These are phyloP conservation scores for Coemansia umbellata DNA, from an alignment of 192 early-diverging fungal genomes.

Conservation along the genomic window DNA sequence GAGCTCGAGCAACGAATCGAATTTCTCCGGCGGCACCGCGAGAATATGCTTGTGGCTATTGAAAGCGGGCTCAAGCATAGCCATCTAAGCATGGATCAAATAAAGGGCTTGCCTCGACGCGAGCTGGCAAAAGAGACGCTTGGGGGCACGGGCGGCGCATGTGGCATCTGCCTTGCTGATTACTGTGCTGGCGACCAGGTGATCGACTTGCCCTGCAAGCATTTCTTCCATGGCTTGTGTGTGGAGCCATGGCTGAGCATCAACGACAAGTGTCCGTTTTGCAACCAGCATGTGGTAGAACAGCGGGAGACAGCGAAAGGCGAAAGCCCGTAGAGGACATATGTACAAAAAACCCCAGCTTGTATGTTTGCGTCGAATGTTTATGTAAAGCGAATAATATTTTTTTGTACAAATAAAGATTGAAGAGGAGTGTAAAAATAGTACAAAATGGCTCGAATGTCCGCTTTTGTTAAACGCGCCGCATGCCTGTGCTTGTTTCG, in stretches of 20 bases:
- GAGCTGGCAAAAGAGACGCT: not conserved
- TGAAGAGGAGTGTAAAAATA: too few species aligned
- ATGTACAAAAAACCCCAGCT: too few species aligned
- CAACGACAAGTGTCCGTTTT: constrained; percentile 83
- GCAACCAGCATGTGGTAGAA: too few species aligned
- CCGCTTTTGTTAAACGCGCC: too few species aligned
- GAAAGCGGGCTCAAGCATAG: not conserved
- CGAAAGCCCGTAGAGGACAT: too few species aligned
- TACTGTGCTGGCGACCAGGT: constrained; percentile 61
- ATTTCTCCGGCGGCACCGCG: not conserved
- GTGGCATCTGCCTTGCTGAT: constrained; percentile 80
- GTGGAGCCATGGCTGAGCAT: constrained; percentile 81
- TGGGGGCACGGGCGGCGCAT: constrained; percentile 16
- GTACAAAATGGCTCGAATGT: too few species aligned
- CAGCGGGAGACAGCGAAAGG: too few species aligned
- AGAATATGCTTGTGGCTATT: not conserved
- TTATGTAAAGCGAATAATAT: too few species aligned
- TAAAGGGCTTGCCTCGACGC: not conserved
- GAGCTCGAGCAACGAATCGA: not conserved
- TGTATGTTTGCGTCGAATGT: too few species aligned
- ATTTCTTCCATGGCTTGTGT: constrained; percentile 79
- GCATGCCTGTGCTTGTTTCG: too few species aligned
- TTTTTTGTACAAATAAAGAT: too few species aligned
- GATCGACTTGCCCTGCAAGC: constrained; percentile 69
- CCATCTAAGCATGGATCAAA: not conserved